phyloP scores from a whole-genome alignment of 805 yeast species.

The Teunomyces funiuensis region DNA sequence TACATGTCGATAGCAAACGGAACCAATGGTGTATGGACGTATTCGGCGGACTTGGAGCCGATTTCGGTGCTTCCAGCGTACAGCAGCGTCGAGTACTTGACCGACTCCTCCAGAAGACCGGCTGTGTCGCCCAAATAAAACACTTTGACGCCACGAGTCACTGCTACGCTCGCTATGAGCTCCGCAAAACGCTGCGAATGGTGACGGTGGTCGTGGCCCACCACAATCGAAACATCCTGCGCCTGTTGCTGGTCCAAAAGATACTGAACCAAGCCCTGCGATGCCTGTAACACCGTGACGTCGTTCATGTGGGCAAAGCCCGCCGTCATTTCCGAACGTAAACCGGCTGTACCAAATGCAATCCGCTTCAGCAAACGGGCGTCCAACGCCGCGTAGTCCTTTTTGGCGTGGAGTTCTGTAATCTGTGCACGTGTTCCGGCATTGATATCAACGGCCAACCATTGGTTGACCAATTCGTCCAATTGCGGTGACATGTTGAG shows the following conservation, averaged over 20 bases:
- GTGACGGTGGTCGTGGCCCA: slow-evolving; percentile 91
- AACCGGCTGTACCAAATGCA: slow-evolving; percentile 91
- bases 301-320: slow-evolving; percentile 89
- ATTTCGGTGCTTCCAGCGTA: slow-evolving; percentile 1
- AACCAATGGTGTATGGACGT: slow-evolving; percentile 85
- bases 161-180: slow-evolving; percentile 72
- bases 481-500: not conserved
- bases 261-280: slow-evolving; percentile 74
- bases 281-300: slow-evolving; percentile 84
- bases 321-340: slow-evolving; percentile 84
- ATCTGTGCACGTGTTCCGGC: slow-evolving; percentile 58
- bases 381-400: slow-evolving; percentile 47
- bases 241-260: slow-evolving; percentile 23
- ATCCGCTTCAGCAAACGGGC: slow-evolving; percentile 58
- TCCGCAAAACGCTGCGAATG: slow-evolving; percentile 79
- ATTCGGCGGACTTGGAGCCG: slow-evolving; percentile 3
- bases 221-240: slow-evolving; percentile 48
- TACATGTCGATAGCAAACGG: slow-evolving; percentile 76
- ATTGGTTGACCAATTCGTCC: slow-evolving; percentile 28
- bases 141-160: slow-evolving; percentile 67
- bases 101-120: slow-evolving; percentile 30
- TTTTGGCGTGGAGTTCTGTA: slow-evolving; percentile 34
- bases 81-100: slow-evolving; percentile 6
- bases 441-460: slow-evolving; percentile 39
- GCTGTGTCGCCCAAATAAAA: slow-evolving; percentile 51